These are phyloP conservation scores for Kuraishia borneana DNA, from an alignment of 805 yeast species.

Conservation along the genomic window DNA sequence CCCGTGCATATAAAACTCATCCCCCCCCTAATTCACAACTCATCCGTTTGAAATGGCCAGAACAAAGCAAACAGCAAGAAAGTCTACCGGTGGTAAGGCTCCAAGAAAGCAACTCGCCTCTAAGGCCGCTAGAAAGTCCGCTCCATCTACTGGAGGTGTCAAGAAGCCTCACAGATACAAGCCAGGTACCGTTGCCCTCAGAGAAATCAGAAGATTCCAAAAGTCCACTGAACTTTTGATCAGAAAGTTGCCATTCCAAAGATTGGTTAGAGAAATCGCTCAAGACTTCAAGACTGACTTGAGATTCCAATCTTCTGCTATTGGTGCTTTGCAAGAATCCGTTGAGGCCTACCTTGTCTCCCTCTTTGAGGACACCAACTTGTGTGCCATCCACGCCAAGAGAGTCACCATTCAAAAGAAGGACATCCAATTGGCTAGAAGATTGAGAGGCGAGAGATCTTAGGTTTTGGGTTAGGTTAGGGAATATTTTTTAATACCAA, in stretches of 20 bases:
- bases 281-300: slow-evolving; percentile 87
- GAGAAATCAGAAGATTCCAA: slow-evolving; percentile 97
- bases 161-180: slow-evolving; percentile 92
- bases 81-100: slow-evolving; percentile 91
- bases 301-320: slow-evolving; percentile 95
- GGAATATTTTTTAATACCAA: too few relatives aligned
- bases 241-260: slow-evolving; percentile 94
- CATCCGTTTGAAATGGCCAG: slow-evolving; percentile 80
- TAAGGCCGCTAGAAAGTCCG: slow-evolving; percentile 88
- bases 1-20: too few relatives aligned
- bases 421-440: slow-evolving; percentile 95
- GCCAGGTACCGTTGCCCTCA: slow-evolving; percentile 94
- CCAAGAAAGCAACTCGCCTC: slow-evolving; percentile 92
- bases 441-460: slow-evolving; percentile 95
- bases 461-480: slow-evolving; percentile 31
- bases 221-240: slow-evolving; percentile 89
- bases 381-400: slow-evolving; percentile 98
- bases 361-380: slow-evolving; percentile 92
- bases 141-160: slow-evolving; percentile 88
- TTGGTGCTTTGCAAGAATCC: slow-evolving; percentile 96
- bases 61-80: slow-evolving; percentile 91
- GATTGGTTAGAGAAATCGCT: slow-evolving; percentile 92
- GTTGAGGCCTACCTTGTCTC: slow-evolving; percentile 97
- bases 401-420: slow-evolving; percentile 98
- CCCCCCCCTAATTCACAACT: too few relatives aligned